phyloP scores from a whole-genome alignment of 2,329 filamentous ascomycete species.

The Aureobasidium sp. region DNA sequence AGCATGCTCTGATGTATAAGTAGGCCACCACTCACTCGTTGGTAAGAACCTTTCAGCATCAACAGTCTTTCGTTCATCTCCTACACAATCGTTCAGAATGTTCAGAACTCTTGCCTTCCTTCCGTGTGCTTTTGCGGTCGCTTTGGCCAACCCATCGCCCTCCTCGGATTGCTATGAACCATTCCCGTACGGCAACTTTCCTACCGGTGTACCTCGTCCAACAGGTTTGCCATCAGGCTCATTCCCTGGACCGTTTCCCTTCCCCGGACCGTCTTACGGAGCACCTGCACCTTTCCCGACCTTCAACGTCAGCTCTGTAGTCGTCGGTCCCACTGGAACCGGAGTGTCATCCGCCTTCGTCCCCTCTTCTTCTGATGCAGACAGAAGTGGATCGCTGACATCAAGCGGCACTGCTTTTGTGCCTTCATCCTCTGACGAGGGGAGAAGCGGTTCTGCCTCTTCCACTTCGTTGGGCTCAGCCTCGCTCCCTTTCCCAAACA shows the following conservation, averaged over 20 bases:
- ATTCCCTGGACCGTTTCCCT: not conserved
- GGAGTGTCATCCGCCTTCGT: constrained; percentile 5
- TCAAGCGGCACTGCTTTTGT: not conserved
- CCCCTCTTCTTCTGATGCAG: not conserved
- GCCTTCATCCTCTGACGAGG: constrained; percentile 6
- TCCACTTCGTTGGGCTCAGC: not conserved
- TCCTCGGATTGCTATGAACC: constrained; percentile 13
- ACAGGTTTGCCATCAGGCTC: not conserved
- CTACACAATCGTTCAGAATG: constrained; percentile 6
- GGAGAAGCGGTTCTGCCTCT: constrained; percentile 2
- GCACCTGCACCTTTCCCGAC: constrained; percentile 10
- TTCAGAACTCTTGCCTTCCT: not conserved
- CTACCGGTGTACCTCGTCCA: not conserved
- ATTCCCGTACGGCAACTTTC: not conserved
- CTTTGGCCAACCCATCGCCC: not conserved
- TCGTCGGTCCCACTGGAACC: constrained; percentile 6
- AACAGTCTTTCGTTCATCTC: not conserved
- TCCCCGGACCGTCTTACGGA: not conserved
- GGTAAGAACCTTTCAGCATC: not conserved
- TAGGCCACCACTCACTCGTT: not conserved
- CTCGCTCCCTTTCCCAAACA: not conserved
- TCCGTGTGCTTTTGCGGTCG: not conserved
- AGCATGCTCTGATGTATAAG: not conserved
- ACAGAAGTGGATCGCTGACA: not conserved
- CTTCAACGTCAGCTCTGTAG: not conserved